Evolutionary conservation across 768 basidiomycete genomes (phyloP).

Genomic region (Tricholoma saponaceum): DNA sequence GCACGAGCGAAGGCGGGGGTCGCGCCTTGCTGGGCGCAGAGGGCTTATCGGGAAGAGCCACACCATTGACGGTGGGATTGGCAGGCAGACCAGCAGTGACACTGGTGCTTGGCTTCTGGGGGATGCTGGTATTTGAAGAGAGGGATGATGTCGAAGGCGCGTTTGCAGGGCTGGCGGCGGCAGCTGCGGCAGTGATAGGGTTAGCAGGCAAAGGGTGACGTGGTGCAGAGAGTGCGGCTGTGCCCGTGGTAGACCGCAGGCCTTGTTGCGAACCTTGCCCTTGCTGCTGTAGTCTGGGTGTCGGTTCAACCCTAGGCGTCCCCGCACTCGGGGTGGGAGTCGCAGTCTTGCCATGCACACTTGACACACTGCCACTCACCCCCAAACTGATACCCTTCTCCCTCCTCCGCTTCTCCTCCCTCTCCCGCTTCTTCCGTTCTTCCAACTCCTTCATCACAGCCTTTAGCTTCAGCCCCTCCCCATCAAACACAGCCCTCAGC

Average conservation of each 20-base stretch:
- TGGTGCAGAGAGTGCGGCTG: not conserved
- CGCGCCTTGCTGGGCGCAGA: not conserved
- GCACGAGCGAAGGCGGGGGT: not conserved
- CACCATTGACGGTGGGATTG: not conserved
- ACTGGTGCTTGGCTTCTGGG: slow-evolving; percentile 8
- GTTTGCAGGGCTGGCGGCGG: not conserved
- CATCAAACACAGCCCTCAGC: slow-evolving; percentile 77
- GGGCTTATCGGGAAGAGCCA: not conserved
- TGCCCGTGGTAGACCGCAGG: not conserved
- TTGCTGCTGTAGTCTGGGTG: not conserved
- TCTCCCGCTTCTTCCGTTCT: slow-evolving; percentile 44
- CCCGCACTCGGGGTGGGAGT: not conserved
- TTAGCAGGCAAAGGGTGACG: slow-evolving; percentile 13
- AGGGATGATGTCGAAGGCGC: not conserved
- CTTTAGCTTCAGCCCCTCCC: slow-evolving; percentile 59
- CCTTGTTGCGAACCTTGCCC: not conserved
- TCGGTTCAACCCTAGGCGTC: slow-evolving; percentile 4
- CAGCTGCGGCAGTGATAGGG: slow-evolving; percentile 7
- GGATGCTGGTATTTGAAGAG: slow-evolving; percentile 10
- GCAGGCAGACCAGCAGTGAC: not conserved
- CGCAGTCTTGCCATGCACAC: slow-evolving; percentile 5
- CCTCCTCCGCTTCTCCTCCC: slow-evolving; percentile 38
- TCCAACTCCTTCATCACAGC: slow-evolving; percentile 67
- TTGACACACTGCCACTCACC: not conserved
- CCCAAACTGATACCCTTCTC: slow-evolving; percentile 18